Base-by-base conservation (phyloP, 2,329 filamentous ascomycete genomes). In the Verticillium nonalfalfae region DNA sequence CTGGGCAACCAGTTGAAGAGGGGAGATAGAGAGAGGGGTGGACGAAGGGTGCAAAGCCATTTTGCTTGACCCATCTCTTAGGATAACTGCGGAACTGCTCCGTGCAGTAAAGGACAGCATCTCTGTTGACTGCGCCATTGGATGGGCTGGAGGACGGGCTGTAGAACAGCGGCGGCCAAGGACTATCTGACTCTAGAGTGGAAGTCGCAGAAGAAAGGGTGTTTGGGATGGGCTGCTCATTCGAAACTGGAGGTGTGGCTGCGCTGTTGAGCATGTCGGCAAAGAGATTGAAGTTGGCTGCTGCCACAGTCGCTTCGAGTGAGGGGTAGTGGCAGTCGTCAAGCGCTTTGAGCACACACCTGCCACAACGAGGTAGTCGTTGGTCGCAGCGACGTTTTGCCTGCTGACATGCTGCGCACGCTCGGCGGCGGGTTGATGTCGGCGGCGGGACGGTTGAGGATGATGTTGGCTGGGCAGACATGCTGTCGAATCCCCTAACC, bases 301-400 rank as follows among this genome's bases (percentile, higher is more conserved):
- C 64, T 21, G 64, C 64, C 13, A 65, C 64, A 9, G 63, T 61
- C 9, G 64, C 62, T 56, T 65, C 64, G 35, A 65, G 64, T 15
- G 62, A 62, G 14, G 66, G 67, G 52, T 70, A 71, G n/a, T 64
- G 60, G 62, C 69, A 70, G 18, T 60, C 33, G 5, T 62, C 64
- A 35, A 72, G 26, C 15, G 66, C 66, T 58, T 66, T 70, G 40
- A 68, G 63, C n/a, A 64, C 54, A 40, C 74, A 76, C 21, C 74
- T 68, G 58, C 68, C 69, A 52, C 74, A 76, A 3, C 66, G 59
- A 2, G 74, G 74, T 1, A 70, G 61, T 10, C 68, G 63, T 61
- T 75, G 76, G 59, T 72, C 72, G 62, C 75, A 77, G 58, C 73
- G 71, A 13, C 75, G 70, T 63, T 77, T 77, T 6, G 74, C 69